Conservation (phyloP, 1,284 basidiomycete species). For the Leccinum griseonigrum region DNA sequence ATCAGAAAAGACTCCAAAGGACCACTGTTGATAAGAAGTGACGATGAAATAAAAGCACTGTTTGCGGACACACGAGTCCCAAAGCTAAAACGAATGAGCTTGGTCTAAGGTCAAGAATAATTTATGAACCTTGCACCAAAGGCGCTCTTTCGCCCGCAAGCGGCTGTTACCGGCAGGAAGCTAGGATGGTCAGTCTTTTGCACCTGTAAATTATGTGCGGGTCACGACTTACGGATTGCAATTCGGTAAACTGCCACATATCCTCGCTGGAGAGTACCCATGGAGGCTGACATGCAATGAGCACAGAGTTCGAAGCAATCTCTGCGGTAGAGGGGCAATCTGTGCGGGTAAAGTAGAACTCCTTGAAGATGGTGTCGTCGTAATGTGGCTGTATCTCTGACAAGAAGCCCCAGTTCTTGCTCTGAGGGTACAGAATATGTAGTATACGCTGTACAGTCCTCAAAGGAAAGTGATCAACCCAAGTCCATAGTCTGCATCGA, state of each 20-base stretch:
- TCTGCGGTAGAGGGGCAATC: constrained; percentile 20
- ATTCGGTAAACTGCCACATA: constrained; percentile 38
- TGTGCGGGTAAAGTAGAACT: constrained; percentile 36
- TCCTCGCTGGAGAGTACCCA: constrained; percentile 45
- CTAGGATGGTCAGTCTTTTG: constrained; percentile 17
- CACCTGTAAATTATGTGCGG: neutral
- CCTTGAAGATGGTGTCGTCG: constrained; percentile 36
- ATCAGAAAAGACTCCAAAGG: constrained; percentile 49
- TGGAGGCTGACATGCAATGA: constrained; percentile 45
- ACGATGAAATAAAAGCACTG: constrained; percentile 44
- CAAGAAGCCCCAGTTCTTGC: constrained; percentile 34
- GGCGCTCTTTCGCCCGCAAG: constrained; percentile 36
- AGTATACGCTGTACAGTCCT: constrained; percentile 43
- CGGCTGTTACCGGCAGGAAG: constrained; percentile 25
- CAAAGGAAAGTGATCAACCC: constrained; percentile 43
- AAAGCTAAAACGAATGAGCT: constrained; percentile 36
- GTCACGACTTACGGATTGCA: constrained; percentile 32
- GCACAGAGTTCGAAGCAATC: constrained; percentile 32
- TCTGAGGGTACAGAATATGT: constrained; percentile 40
- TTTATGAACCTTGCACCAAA: constrained; percentile 45
- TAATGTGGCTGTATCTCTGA: constrained; percentile 29
- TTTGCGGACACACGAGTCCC: constrained; percentile 42
- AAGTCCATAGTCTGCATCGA: constrained; percentile 34
- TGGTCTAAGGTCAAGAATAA: neutral
- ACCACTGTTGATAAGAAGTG: constrained; percentile 48